Base-by-base conservation (phyloP, 108 stramenopile genomes). In the Nannochloropsis gaditana region DNA sequence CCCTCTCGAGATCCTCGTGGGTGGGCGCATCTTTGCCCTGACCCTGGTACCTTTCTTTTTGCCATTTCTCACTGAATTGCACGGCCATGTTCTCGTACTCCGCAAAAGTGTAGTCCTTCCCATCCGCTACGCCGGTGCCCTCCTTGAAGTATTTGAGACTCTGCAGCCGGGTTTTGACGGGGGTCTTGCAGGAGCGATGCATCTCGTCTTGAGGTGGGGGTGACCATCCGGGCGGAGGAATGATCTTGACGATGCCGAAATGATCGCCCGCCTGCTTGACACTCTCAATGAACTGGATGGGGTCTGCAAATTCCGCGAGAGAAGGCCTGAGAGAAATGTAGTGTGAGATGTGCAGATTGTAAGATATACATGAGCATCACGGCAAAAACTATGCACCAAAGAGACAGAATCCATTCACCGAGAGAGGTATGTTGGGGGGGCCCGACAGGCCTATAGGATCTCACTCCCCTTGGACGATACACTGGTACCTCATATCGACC, bases 241-340 rank as follows among this genome's bases (percentile, higher is more conserved):
- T 95, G 83, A 99, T 97, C 90, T 96, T 97, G 87, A 93, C 93
- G 87, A 99, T 97, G 84, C 98, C 98, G 87, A 94, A 96, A 45
- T 84, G 79, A 87, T 95, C 93, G 11, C 95, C 97, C 80, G 88
- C 89, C 3, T 89, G 87, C 43, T 93, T 84, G 87, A 97, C 94
- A 84, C 92, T 95, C 44, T 93, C 92, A 80, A 98, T 93, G 89
- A 95, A 98, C 43, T 92, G 86, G 81, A 95, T 88, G 9, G 95
- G 94, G 86, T 94, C 95, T 79, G 90, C 89, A 86, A 96, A 95
- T 81, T 91, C 86, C 43, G 89, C 90, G 44, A 41, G 19, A 5
- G 86, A 79, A 44, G 90, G 90, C 43, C 50, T 15, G 80, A 44
- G 86, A 17, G 44, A 42, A 9, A 45, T 11, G 86, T 2, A 73